A percentile compares a stretch with the other conserved stretches of the same genome.
Conservation (phyloP, 768 basidiomycete genomes). For the Hypholoma fasciculare region DNA sequence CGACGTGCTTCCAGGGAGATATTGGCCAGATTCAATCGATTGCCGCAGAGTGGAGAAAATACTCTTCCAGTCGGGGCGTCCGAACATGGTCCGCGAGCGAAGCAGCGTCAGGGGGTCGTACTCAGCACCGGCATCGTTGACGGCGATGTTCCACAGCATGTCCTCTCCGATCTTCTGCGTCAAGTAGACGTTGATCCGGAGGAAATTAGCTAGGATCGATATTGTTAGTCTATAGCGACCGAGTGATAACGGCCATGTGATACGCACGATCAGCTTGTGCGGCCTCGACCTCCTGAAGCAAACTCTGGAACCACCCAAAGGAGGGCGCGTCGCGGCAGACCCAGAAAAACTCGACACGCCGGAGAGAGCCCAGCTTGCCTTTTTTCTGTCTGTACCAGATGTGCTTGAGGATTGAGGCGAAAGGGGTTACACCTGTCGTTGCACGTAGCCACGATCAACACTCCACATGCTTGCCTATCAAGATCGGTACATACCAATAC, state of each 20-base stretch:
- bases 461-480: neutral
- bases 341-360: conserved; percentile 95
- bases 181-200: conserved; percentile 89
- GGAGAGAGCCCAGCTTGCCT: conserved; percentile 75
- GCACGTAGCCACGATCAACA: neutral
- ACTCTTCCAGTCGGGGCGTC: conserved; percentile 86
- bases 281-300: conserved; percentile 85
- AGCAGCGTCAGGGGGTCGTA: conserved; percentile 90
- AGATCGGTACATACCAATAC: conserved; percentile 65
- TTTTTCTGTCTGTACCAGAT: conserved; percentile 92
- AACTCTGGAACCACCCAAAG: conserved; percentile 95
- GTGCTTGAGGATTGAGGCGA: conserved; percentile 92
- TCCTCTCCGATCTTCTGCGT: conserved; percentile 85
- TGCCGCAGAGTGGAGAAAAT: conserved; percentile 76
- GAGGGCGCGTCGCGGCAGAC: conserved; percentile 91
- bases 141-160: conserved; percentile 90
- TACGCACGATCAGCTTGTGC: conserved; percentile 86
- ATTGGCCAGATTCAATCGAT: conserved; percentile 81
- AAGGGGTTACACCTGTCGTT: conserved; percentile 80
- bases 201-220: conserved; percentile 70
- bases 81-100: conserved; percentile 86
- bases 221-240: conserved; percentile 11
- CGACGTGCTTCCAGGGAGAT: conserved; percentile 75
- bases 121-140: conserved; percentile 83
- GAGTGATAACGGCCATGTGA: neutral